Conservation (phyloP, 1,139 yeast species). For the Yamadazyma sp. region DNA sequence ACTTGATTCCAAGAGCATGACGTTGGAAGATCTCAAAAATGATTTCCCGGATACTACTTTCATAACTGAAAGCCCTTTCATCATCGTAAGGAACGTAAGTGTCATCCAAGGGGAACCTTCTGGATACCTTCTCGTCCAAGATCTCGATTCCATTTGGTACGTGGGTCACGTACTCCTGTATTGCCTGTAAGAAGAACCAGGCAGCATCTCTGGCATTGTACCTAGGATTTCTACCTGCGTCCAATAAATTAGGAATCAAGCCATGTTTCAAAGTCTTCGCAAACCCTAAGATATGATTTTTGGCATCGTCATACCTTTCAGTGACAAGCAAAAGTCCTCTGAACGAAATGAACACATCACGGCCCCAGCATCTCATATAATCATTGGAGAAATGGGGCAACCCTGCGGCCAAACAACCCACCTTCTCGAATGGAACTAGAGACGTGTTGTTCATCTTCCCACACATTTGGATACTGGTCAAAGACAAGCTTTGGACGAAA, state of each 20-base stretch:
- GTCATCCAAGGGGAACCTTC: conserved; percentile 92
- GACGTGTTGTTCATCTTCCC: conserved; percentile 77
- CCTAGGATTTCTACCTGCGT: conserved; percentile 91
- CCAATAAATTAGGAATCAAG: conserved; percentile 86
- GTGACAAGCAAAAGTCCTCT: conserved; percentile 80
- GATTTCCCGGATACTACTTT: conserved; percentile 69
- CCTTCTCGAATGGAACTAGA: conserved; percentile 58
- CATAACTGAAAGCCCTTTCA: conserved; percentile 71
- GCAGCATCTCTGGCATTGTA: conserved; percentile 97
- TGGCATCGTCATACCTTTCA: conserved; percentile 79
- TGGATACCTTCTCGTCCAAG: conserved; percentile 66
- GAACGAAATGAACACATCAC: conserved; percentile 88
- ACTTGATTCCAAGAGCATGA: conserved; percentile 85
- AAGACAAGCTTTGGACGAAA: conserved; percentile 76
- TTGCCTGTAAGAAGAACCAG: conserved; percentile 87
- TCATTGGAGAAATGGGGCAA: conserved; percentile 89
- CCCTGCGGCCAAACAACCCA: conserved; percentile 91
- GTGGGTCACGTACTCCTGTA: conserved; percentile 72
- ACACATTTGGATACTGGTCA: conserved; percentile 86
- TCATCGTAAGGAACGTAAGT: conserved; percentile 69
- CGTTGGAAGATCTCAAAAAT: conserved; percentile 78
- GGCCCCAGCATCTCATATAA: conserved; percentile 98
- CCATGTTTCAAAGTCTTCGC: conserved; percentile 95
- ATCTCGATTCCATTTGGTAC: conserved; percentile 73
- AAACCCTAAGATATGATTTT: conserved; percentile 76